Evolutionary conservation across 139 green algal species (phyloP), one percentile per base, ranked within the genome.

Genomic region (Tetraselmis striata): DNA sequence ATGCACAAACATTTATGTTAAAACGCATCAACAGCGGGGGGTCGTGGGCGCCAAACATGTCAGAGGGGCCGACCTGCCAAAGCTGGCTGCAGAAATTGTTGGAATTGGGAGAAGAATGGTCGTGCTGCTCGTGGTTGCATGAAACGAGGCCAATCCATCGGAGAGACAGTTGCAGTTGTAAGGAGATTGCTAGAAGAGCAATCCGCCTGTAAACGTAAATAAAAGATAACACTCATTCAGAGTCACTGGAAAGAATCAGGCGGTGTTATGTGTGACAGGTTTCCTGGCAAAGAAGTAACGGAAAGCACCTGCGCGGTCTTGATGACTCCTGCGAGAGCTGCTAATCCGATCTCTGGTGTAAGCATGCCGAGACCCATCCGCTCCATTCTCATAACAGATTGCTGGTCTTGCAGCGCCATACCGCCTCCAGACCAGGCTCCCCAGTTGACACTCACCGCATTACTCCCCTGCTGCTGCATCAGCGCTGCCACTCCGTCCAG

Each of bases 401-500:
- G 26, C 45, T 67, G 11, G 18, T 67, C 45, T 18, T 67, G 45
- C 45, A 67, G 45, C 11, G 45, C 45, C 86, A 89, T 89, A 32
- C 86, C 86, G 23, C 11, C 80, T 24, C 83, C 83, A 25, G 86
- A 59, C 86, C 86, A 89, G 26, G 86, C 86, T 24, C 86, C 86
- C 86, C 86, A 89, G 82, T 89, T 81, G 23, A 76, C 31, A 78
- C 32, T 83, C 30, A 83, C 79, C 23, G 45, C 45, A 67, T 5
- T 67, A 18, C 18, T 67, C 18, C 45, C 45, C 45, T 67, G 45
- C 45, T 78, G n/a, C 27, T 25, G 45, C 25, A 24, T 77, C 31
- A 58, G 29, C 2, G 28, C 25, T 18, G n/a, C 85, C 23, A 83
- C 75, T 1, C 78, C 85, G 59, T 96, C 92, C 80, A 97, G 81